These are phyloP conservation scores for Amanita exitialis DNA, from an alignment of 768 basidiomycete genomes.

Conservation along the genomic window DNA sequence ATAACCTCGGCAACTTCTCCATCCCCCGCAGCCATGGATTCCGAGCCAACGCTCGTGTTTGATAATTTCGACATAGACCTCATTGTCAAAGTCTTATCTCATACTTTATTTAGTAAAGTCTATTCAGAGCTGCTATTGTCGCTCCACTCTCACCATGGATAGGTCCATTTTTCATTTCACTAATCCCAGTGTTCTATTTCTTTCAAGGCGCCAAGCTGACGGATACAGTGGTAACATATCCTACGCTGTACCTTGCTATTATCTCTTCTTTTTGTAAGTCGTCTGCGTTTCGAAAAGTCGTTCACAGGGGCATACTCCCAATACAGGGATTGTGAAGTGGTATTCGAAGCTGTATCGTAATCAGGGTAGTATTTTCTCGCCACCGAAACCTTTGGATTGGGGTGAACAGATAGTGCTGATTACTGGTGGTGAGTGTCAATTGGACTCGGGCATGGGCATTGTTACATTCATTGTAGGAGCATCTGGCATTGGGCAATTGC, in stretches of 20 bases:
- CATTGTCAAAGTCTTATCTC: constrained; percentile 64
- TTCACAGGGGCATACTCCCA: constrained; percentile 1
- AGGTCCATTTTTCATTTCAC: constrained; percentile 82
- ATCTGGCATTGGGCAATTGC: constrained; percentile 80
- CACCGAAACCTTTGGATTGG: constrained; percentile 64
- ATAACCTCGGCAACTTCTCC: no score
- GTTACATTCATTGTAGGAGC: constrained; percentile 40
- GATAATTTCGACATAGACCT: constrained; percentile 72
- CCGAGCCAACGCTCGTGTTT: constrained; percentile 42
- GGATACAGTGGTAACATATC: constrained; percentile 40
- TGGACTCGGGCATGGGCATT: background rate
- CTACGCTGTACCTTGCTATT: constrained; percentile 44
- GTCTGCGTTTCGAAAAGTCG: background rate
- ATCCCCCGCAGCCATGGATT: constrained; percentile 15
- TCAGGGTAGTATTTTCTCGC: constrained; percentile 56
- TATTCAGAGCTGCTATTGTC: constrained; percentile 3
- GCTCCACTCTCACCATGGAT: constrained; percentile 4
- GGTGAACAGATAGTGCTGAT: constrained; percentile 81
- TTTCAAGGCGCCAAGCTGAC: constrained; percentile 53
- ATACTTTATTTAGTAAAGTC: constrained; percentile 68
- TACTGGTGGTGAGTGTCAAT: constrained; percentile 62
- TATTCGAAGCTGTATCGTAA: constrained; percentile 67
- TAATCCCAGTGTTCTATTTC: constrained; percentile 69
- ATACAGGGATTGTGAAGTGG: constrained; percentile 60
- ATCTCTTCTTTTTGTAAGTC: constrained; percentile 63